Conservation (phyloP, 805 yeast species). For the Nakazawaea holstii region DNA sequence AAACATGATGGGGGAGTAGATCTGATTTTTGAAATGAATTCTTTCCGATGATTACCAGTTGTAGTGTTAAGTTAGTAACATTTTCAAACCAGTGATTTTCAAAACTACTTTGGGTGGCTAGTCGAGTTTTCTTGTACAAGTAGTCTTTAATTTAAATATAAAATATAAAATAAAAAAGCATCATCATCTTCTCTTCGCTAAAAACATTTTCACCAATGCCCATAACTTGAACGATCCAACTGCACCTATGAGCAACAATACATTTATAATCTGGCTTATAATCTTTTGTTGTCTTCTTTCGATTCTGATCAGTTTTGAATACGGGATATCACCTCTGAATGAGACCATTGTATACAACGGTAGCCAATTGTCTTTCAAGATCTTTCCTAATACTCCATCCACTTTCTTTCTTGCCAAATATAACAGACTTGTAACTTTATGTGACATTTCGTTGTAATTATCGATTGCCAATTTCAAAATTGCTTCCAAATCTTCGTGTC, state of each 20-base stretch:
- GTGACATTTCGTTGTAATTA: constrained; percentile 85
- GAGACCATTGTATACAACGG: constrained; percentile 93
- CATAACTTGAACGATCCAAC: background rate
- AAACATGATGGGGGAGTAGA: too few species aligned
- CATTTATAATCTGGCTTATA: constrained; percentile 23
- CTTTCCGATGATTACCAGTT: too few species aligned
- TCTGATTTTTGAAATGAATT: too few species aligned
- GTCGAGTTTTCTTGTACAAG: too few species aligned
- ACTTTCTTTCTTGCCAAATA: constrained; percentile 63
- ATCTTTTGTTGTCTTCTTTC: constrained; percentile 51
- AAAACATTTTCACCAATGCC: background rate
- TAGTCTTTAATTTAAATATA: too few species aligned
- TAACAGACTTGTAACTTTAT: constrained; percentile 57
- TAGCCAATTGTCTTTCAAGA: constrained; percentile 62
- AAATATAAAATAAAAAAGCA: background rate
- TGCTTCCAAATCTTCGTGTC: constrained; percentile 67
- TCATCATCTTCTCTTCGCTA: background rate
- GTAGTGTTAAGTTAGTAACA: too few species aligned
- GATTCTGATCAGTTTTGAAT: constrained; percentile 57
- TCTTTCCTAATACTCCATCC: constrained; percentile 58
- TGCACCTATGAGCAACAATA: background rate
- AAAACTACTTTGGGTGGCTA: too few species aligned
- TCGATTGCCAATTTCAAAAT: constrained; percentile 74
- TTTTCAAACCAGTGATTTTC: too few species aligned
- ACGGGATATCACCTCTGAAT: constrained; percentile 77